phyloP scores from a whole-genome alignment of 495 filamentous ascomycete genomes.

The Lasiosphaeria ovina region DNA sequence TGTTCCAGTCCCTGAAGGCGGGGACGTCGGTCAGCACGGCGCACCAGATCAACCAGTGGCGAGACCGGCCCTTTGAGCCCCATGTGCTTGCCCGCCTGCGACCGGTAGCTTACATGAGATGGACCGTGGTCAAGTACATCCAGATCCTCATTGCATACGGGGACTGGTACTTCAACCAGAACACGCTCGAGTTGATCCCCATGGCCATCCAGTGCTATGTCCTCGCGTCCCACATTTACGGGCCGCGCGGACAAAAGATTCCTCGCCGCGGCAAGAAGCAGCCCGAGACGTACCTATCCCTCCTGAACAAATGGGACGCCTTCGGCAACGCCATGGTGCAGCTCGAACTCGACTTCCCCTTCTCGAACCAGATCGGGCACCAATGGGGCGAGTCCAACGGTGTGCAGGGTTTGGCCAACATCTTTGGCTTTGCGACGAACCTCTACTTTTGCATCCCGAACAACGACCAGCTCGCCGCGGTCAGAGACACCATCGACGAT shows the following conservation, averaged over 20 bases:
- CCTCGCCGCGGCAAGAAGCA: slow-evolving; percentile 12
- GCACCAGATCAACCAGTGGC: slow-evolving; percentile 21
- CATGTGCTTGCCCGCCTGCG: slow-evolving; percentile 19
- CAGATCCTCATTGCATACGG: slow-evolving; percentile 36
- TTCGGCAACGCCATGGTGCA: slow-evolving; percentile 1
- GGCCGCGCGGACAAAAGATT: slow-evolving; percentile 18
- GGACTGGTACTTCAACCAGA: slow-evolving; percentile 35
- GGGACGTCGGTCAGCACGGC: no score
- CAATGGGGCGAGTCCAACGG: background rate
- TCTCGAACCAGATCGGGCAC: slow-evolving; percentile 1
- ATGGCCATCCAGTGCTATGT: slow-evolving; percentile 38
- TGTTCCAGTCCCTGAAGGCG: background rate
- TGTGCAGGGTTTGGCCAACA: background rate
- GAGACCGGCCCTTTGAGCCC: slow-evolving; percentile 22
- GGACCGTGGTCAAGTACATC: slow-evolving; percentile 36
- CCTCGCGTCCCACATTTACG: slow-evolving; percentile 34
- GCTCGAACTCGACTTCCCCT: slow-evolving; percentile 16
- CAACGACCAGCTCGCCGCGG: slow-evolving; percentile 21
- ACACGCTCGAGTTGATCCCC: slow-evolving; percentile 35
- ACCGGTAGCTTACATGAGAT: slow-evolving; percentile 36
- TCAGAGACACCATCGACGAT: slow-evolving; percentile 29
- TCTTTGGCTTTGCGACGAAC: background rate
- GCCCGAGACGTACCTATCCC: slow-evolving; percentile 17
- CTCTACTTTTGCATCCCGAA: slow-evolving; percentile 33
- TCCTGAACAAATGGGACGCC: background rate